Evolutionary conservation across 441 rosid genomes (phyloP).

Genomic region (Erodium moschatum): DNA sequence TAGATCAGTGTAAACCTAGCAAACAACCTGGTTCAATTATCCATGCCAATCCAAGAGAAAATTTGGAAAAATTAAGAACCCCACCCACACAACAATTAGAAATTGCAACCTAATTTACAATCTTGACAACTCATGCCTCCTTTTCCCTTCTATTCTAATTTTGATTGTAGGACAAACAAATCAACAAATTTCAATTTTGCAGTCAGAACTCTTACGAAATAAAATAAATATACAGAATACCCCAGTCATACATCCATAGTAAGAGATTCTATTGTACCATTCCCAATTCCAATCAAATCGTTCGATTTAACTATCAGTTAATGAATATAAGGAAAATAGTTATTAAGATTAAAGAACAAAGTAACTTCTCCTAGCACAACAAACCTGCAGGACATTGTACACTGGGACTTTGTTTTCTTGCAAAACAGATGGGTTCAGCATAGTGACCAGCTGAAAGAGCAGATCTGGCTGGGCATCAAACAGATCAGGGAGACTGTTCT

Average conservation of each 20-base stretch:
- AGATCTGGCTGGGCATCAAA: slow-evolving; percentile 95
- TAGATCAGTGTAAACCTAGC: background rate
- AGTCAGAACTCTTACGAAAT: background rate
- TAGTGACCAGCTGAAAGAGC: slow-evolving; percentile 90
- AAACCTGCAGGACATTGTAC: slow-evolving; percentile 80
- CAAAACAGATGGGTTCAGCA: slow-evolving; percentile 89
- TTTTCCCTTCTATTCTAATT: background rate
- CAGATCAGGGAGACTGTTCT: slow-evolving; percentile 75
- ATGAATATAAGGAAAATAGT: slow-evolving; percentile 11
- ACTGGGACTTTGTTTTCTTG: slow-evolving; percentile 81
- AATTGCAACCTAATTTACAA: background rate
- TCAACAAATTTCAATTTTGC: background rate
- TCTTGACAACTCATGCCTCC: background rate
- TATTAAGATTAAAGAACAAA: slow-evolving; percentile 8
- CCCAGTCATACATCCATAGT: background rate
- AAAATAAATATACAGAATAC: background rate
- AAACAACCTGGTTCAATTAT: background rate
- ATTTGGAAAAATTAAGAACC: background rate
- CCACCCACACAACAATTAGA: background rate
- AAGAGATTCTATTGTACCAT: background rate
- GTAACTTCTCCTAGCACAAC: slow-evolving; percentile 24
- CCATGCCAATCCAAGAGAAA: slow-evolving; percentile 2
- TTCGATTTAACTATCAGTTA: background rate
- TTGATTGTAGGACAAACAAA: background rate
- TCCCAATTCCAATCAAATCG: background rate